Conservation (phyloP, 2,329 filamentous ascomycete genomes). For the Stagonosporopsis chrysanthemi region DNA sequence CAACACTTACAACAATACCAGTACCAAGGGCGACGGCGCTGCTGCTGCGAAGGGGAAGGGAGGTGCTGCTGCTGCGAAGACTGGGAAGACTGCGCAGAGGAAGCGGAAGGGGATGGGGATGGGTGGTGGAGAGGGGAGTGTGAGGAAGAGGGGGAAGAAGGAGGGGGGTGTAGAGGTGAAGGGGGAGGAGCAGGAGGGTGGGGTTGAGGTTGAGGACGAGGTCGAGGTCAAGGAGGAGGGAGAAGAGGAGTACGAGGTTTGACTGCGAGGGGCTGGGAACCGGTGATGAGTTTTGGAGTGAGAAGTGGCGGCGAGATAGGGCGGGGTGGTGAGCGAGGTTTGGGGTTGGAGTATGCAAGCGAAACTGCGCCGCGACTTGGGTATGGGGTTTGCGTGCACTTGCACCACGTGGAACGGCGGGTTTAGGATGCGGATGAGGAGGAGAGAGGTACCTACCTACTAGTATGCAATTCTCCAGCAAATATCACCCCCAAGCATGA, state of each 20-base stretch:
- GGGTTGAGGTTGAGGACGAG: neutral
- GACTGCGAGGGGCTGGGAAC: neutral
- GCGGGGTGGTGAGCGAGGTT: too few species aligned
- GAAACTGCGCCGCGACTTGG: too few species aligned
- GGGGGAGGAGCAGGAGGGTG: slow-evolving; percentile 3
- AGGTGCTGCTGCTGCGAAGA: neutral
- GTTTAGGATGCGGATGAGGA: too few species aligned
- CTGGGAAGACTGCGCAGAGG: neutral
- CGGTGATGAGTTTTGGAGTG: neutral
- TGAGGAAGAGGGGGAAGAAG: slow-evolving; percentile 20
- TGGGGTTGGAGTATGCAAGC: too few species aligned
- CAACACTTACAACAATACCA: too few species aligned
- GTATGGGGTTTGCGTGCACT: too few species aligned
- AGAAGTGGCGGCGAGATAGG: neutral
- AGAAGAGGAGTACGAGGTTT: neutral
- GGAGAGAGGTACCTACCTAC: too few species aligned
- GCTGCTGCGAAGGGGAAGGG: neutral
- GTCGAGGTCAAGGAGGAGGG: neutral
- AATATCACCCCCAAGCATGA: too few species aligned
- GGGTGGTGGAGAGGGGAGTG: slow-evolving; percentile 8
- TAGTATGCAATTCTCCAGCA: too few species aligned
- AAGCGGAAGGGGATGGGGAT: too few species aligned
- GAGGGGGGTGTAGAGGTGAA: neutral
- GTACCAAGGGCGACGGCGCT: neutral
- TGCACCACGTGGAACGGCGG: too few species aligned